Percentiles rank a stretch among this genome's conserved stretches.
Conservation (phyloP, 371 early-diverging fungal genomes). For the Sporodiniella umbellata region DNA sequence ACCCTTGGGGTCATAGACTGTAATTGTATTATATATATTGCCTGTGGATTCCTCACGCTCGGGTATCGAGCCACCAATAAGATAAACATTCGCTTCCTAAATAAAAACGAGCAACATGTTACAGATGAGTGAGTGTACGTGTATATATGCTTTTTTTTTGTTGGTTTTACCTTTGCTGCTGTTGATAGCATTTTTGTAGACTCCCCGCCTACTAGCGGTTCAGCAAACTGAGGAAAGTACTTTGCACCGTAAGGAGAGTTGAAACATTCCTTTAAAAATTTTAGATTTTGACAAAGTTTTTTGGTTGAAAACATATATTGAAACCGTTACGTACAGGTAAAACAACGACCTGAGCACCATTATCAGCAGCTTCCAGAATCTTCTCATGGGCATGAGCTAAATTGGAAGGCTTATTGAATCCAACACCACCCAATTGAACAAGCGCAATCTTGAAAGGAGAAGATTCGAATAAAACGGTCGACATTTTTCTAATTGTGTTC, state of each 20-base stretch:
- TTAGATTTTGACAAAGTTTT: background rate
- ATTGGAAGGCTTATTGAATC: constrained; percentile 73
- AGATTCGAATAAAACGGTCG: constrained; percentile 10
- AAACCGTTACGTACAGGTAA: constrained; percentile 64
- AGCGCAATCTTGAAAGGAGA: constrained; percentile 69
- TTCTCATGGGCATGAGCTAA: constrained; percentile 69
- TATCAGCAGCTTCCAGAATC: constrained; percentile 79
- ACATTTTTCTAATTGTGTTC: constrained; percentile 35
- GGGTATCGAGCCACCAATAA: constrained; percentile 87
- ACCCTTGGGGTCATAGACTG: constrained; percentile 82
- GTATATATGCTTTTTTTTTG: too few species aligned
- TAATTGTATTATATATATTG: constrained; percentile 88
- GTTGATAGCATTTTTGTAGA: constrained; percentile 64
- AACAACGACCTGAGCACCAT: constrained; percentile 84
- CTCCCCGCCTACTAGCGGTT: constrained; percentile 56
- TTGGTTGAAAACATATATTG: background rate
- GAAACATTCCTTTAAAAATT: constrained; percentile 81
- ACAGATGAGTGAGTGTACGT: too few species aligned
- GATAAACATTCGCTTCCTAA: constrained; percentile 72
- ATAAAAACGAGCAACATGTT: too few species aligned
- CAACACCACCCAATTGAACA: constrained; percentile 72
- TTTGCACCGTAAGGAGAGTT: constrained; percentile 93
- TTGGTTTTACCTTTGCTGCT: constrained; percentile 78
- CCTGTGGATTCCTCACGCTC: constrained; percentile 60
- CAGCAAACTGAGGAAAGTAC: constrained; percentile 81